Evolutionary conservation across 768 basidiomycete species (phyloP), one percentile per base, ranked within the genome.

Genomic region (Aureoboletus auriporus): DNA sequence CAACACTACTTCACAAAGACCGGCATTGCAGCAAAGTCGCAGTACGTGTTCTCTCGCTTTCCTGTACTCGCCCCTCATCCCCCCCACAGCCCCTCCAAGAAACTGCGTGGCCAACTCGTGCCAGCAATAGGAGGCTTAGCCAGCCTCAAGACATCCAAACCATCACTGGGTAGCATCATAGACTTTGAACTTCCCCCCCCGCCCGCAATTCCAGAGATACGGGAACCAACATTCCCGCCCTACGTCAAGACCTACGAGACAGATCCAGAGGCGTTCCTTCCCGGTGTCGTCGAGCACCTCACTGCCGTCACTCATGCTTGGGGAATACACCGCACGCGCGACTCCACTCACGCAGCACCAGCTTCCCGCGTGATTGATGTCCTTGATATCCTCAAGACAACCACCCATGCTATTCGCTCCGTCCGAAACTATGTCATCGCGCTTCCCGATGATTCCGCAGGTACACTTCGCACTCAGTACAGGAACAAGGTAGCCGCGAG

Each of bases 1-100:
- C 94, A 97, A 68, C 86, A 93, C 60, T 94, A 93, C 64, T 97
- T 94, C 60, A 90, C 89, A 8, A 93, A 93, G 76, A 82, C 88
- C 0, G 90, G 90, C 2, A 77, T 93, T 46, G 77, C 76, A 23
- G 75, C 85, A 30, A 81, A 84, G 71, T 77, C 76, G 68, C 79
- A 80, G 91, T 86, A 69, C 71, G 85, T 58, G n/a, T 45, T 40
- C 28, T 31, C 39, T n/a, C 20, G 20, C 20, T 23, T 23, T 23
- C 36, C 20, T 48, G 40, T 27, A 10, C 10, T 50, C 46, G 20
- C 44, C 42, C 42, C 55, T 57, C 39, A 59, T 1, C 26, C 29
- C 5, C 47, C 29, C 54, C 42, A 49, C 50, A 77, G 75, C 52
- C 66, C 71, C 38, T 56, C 70, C 38, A 75, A 75, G 52, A 84